A percentile compares a stretch with the other conserved stretches of the same genome.
Conservation (phyloP, 2,329 filamentous ascomycete genomes). For the Aspergillus sp. region DNA sequence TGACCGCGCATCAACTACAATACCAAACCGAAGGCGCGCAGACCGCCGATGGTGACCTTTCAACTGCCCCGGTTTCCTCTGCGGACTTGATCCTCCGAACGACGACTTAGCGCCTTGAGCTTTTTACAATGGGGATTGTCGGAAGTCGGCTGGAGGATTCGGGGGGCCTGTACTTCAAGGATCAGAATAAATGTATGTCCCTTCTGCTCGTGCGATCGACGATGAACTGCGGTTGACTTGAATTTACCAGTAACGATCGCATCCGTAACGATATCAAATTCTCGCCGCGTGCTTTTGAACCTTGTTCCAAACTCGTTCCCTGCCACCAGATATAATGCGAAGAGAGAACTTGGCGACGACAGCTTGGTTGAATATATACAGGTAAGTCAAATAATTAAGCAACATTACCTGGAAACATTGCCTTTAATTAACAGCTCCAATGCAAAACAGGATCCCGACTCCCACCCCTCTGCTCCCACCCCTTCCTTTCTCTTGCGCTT, state of each 20-base stretch:
- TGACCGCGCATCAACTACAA: not conserved
- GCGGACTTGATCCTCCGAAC: constrained; percentile 27
- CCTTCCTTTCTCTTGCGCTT: constrained; percentile 84
- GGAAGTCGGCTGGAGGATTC: constrained; percentile 81
- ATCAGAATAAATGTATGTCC: constrained; percentile 77
- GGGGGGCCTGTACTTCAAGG: constrained; percentile 78
- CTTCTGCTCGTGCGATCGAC: not conserved
- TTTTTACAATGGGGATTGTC: constrained; percentile 80
- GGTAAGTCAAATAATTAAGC: constrained; percentile 51
- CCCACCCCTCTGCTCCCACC: constrained; percentile 40
- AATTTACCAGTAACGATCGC: constrained; percentile 74
- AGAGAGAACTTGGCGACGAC: constrained; percentile 70
- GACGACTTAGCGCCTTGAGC: constrained; percentile 25
- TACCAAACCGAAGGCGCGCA: constrained; percentile 22
- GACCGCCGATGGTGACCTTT: constrained; percentile 34
- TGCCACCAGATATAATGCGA: constrained; percentile 72
- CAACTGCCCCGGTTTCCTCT: constrained; percentile 26
- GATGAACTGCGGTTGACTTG: not conserved
- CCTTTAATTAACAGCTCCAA: constrained; percentile 21
- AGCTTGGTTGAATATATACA: constrained; percentile 86
- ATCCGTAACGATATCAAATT: constrained; percentile 77
- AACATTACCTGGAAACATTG: not conserved
- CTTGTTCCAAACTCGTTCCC: constrained; percentile 85
- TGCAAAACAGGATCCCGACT: constrained; percentile 70
- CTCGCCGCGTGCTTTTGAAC: constrained; percentile 73